Evolutionary conservation across 169 alveolate species (phyloP).

Genomic region (Perkinsus olseni): DNA sequence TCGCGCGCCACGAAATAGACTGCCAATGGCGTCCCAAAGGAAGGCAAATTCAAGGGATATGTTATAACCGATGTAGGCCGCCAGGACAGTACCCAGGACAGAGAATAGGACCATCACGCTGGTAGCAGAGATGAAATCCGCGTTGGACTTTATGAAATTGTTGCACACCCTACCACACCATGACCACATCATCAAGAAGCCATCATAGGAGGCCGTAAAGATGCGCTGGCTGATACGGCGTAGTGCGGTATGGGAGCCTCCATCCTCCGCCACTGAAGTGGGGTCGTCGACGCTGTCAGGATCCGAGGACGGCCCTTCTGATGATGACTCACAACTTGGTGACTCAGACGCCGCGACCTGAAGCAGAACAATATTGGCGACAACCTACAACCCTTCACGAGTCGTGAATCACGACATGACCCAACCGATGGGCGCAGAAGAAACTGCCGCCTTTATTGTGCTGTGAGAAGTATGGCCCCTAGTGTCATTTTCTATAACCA

Average conservation of each 20-base stretch:
- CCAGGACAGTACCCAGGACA: neutral
- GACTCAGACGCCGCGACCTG: neutral
- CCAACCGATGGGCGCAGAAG: too few relatives aligned
- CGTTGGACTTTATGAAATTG: neutral
- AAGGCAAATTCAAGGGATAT: neutral
- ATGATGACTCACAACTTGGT: neutral
- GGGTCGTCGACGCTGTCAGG: neutral
- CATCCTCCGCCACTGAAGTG: neutral
- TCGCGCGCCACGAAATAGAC: constrained; percentile 3
- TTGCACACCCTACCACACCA: neutral
- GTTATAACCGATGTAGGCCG: neutral
- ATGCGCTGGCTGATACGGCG: neutral
- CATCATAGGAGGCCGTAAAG: neutral
- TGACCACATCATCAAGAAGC: neutral
- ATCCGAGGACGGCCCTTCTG: neutral
- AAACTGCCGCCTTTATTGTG: too few relatives aligned
- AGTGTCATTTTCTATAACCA: too few relatives aligned
- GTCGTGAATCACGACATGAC: too few relatives aligned
- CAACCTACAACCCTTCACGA: too few relatives aligned
- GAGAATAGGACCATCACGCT: neutral
- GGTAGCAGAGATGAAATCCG: neutral
- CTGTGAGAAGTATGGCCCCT: too few relatives aligned
- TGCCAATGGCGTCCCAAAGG: neutral
- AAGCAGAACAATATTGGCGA: too few relatives aligned
- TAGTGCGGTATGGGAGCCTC: neutral